Evolutionary conservation across 2,329 filamentous ascomycete genomes (phyloP).

Genomic region (Fusarium albosuccineum): DNA sequence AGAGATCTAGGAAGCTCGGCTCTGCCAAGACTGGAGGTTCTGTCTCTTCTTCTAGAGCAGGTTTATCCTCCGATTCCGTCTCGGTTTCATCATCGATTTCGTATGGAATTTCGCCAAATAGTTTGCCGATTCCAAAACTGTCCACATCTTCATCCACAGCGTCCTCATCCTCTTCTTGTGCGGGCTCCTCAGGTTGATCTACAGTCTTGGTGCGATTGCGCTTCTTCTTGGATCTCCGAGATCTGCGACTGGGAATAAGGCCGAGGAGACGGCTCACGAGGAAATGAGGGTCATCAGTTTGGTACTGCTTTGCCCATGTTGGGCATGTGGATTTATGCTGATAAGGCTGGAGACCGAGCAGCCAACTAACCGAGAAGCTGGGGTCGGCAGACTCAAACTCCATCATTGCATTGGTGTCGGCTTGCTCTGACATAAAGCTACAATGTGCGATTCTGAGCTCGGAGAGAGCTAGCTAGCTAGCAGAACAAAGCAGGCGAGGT

Average conservation of each 20-base stretch:
- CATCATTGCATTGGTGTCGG: constrained; percentile 42
- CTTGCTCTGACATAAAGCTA: constrained; percentile 40
- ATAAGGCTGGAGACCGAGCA: constrained; percentile 45
- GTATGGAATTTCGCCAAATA: constrained; percentile 42
- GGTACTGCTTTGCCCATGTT: constrained; percentile 42
- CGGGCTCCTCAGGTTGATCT: constrained; percentile 21
- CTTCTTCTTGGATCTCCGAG: constrained; percentile 38
- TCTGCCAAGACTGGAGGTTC: constrained; percentile 44
- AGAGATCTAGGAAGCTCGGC: constrained; percentile 46
- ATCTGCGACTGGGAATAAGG: constrained; percentile 41
- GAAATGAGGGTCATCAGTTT: constrained; percentile 47
- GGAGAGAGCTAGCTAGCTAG: constrained; percentile 25
- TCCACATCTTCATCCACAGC: constrained; percentile 32
- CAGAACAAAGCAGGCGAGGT: constrained; percentile 15
- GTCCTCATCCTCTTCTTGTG: constrained; percentile 23
- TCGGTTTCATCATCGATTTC: constrained; percentile 38
- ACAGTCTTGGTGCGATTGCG: constrained; percentile 34
- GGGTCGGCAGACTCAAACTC: constrained; percentile 45
- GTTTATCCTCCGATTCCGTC: constrained; percentile 36
- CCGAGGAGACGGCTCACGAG: constrained; percentile 49
- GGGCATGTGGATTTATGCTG: constrained; percentile 41
- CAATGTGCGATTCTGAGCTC: constrained; percentile 30
- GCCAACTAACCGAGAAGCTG: constrained; percentile 48
- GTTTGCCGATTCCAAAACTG: constrained; percentile 38
- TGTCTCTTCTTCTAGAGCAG: constrained; percentile 31